Base-by-base conservation (phyloP, 257 asterid species). In the Knoxia roxburghii region DNA sequence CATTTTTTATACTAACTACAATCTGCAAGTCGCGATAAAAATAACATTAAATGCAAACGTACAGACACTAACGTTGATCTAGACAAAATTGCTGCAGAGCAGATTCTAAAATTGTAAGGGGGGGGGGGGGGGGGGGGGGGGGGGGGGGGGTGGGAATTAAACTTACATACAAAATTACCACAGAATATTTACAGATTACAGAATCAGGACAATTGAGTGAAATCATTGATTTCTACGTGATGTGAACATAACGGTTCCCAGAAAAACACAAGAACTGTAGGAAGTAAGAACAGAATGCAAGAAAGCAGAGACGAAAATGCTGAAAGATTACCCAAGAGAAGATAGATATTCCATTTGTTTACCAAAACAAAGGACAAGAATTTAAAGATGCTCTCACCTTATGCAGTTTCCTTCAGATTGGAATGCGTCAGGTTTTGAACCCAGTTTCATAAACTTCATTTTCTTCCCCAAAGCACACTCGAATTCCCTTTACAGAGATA, bases 381-480 rank as follows among this genome's bases (percentile, higher is more conserved):
- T 55, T 29, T 39, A 15, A 61, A 40, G 62, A 73, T 35, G 21
- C 57, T 62, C 54, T 69, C 61, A 84, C 96, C 95, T 89, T 75
- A 81, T 85, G 68, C 67, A 77, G 78, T 71, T 83, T 23, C 92
- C 97, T 60, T 85, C 85, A 65, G 84, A 77, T 75, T 84, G 95
- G 71, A 92, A 92, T 73, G 90, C 85, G 83, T 92, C 96, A 45
- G 96, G 93, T 84, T 87, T 92, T 43, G 98, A 92, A 10, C 97
- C 96, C 87, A 92, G 68, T 85, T 91, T 91, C 98, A 91, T 91
- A 72, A 77, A 89, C 92, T 89, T 89, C 98, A 91, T 91, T 51
- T 71, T 80, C 68, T 46, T 64, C 68, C 61, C 6, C 41, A 62
- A 37, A 52, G 51, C 20, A 53, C 26, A 13, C 70, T 17, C 39